These are phyloP conservation scores for Trichothecium roseum DNA, from an alignment of 2,329 filamentous ascomycete genomes.

Conservation along the genomic window DNA sequence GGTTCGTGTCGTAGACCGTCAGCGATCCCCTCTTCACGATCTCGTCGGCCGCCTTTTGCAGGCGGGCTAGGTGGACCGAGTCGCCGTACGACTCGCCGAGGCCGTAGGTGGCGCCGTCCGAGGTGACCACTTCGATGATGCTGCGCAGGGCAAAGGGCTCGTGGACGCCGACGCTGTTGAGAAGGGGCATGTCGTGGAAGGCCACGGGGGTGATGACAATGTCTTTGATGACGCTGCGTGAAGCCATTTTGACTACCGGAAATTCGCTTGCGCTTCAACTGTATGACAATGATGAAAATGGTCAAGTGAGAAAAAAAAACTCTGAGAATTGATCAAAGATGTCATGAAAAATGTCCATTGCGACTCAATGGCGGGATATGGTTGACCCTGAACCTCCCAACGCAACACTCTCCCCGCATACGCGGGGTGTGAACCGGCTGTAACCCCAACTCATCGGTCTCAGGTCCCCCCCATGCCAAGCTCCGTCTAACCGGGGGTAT, in stretches of 20 bases:
- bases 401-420: too few relatives aligned
- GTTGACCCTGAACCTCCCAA: too few relatives aligned
- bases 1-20: slow-evolving; percentile 55
- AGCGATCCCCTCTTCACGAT: slow-evolving; percentile 20
- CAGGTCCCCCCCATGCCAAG: too few relatives aligned
- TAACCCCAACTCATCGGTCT: too few relatives aligned
- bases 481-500: too few relatives aligned
- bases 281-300: too few relatives aligned
- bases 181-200: slow-evolving; percentile 32
- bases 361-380: too few relatives aligned
- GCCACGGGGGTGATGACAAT: slow-evolving; percentile 31
- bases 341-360: too few relatives aligned
- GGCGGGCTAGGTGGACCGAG: slow-evolving; percentile 21
- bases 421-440: too few relatives aligned
- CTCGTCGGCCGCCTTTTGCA: slow-evolving; percentile 18
- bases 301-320: too few relatives aligned
- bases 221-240: slow-evolving; percentile 19
- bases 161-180: slow-evolving; percentile 32
- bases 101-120: slow-evolving; percentile 19
- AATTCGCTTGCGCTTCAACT: too few relatives aligned
- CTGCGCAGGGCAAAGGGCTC: slow-evolving; percentile 30
- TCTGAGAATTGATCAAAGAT: too few relatives aligned
- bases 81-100: slow-evolving; percentile 31
- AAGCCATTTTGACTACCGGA: slow-evolving; percentile 15
- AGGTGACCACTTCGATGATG: slow-evolving; percentile 25